Evolutionary conservation across 345 rosid genomes (phyloP).

Genomic region (Gossypium bickii): DNA sequence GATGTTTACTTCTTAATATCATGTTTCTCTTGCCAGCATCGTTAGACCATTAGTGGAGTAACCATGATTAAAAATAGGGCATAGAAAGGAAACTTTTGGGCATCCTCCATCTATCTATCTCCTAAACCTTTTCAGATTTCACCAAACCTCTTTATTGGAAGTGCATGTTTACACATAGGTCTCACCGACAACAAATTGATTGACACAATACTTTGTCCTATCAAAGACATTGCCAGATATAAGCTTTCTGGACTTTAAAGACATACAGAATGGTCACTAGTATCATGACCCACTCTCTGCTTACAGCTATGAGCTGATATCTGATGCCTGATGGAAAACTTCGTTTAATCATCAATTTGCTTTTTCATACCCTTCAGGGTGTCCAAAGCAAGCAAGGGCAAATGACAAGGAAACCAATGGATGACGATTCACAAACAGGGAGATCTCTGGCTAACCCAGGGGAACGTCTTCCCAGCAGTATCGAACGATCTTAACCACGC

Average conservation of each 20-base stretch:
- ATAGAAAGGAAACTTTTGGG: slow-evolving; percentile 4
- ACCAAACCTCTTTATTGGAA: not conserved
- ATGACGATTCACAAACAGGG: slow-evolving; percentile 3
- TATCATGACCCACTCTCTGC: not conserved
- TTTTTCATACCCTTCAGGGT: slow-evolving; percentile 22
- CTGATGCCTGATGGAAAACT: not conserved
- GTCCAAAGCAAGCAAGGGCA: slow-evolving; percentile 34
- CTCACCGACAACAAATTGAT: not conserved
- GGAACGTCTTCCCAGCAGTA: slow-evolving; percentile 10
- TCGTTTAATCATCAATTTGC: not conserved
- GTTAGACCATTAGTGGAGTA: not conserved
- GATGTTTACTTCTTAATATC: slow-evolving; percentile 15
- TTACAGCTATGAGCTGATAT: not conserved
- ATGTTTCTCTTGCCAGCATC: not conserved
- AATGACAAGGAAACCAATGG: slow-evolving; percentile 11
- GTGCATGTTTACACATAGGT: not conserved
- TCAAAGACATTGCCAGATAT: not conserved
- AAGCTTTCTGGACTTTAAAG: not conserved
- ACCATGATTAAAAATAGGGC: not conserved
- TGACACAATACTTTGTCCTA: not conserved
- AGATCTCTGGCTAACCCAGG: not conserved
- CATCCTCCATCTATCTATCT: not conserved
- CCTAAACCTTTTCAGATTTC: not conserved
- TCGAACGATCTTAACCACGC: not conserved
- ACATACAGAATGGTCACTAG: not conserved